phyloP scores from a whole-genome alignment of 805 yeast genomes.

The Kluyveromyces lactis region DNA sequence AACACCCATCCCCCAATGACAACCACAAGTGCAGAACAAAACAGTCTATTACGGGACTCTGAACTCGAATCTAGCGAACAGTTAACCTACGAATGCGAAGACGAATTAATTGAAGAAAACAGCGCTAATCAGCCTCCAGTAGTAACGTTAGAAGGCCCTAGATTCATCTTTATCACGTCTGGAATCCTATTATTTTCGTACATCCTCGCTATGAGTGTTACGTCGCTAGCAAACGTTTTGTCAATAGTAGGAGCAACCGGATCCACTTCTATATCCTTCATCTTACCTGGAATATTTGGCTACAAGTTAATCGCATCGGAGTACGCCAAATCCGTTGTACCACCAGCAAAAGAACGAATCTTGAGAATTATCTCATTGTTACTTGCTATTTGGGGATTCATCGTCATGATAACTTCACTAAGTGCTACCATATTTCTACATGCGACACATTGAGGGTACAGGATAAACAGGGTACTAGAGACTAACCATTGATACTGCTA shows the following conservation, averaged over 20 bases:
- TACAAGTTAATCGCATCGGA: conserved; percentile 29
- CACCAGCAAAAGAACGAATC: conserved; percentile 22
- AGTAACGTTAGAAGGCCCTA: conserved; percentile 23
- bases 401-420: conserved; percentile 46
- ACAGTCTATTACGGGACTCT: conserved; percentile 2
- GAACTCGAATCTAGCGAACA: conserved; percentile 4
- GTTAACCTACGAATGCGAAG: conserved; percentile 9
- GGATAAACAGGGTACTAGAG: no score
- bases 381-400: conserved; percentile 40
- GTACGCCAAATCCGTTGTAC: conserved; percentile 8
- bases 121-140: conserved; percentile 10
- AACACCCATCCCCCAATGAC: conserved; percentile 3
- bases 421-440: conserved; percentile 28
- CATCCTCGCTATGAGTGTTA: conserved; percentile 46
- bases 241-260: conserved; percentile 80
- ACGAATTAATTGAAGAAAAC: conserved; percentile 29
- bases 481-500: no score
- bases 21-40: conserved; percentile 8
- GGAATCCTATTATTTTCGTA: conserved; percentile 42
- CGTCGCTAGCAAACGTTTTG: conserved; percentile 59
- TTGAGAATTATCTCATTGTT: conserved; percentile 33
- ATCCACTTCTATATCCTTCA: conserved; percentile 69
- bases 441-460: conserved; percentile 14
- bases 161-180: conserved; percentile 43
- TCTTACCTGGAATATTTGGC: conserved; percentile 72